Evolutionary conservation across 73 alveolate genomes (phyloP), one percentile per base, ranked within the genome.

Genomic region (Tetrahymena borealis): DNA sequence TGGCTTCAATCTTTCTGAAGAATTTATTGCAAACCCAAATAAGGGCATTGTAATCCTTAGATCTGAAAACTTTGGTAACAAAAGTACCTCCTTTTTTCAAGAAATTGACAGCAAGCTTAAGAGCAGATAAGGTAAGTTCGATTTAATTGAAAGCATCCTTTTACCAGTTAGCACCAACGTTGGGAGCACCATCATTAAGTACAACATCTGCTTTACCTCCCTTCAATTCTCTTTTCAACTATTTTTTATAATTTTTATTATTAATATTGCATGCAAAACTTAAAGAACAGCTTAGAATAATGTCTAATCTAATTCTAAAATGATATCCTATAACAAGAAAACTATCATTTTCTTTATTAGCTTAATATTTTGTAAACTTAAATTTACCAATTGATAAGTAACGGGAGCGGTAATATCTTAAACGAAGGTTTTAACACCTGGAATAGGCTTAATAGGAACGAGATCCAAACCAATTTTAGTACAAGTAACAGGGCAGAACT

Each of bases 161-260:
- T 33, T 94, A 96, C 99, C 99, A 97, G 91, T 97, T 97, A 3
- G 99, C 99, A 90, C 99, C 99, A 37, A 99, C 99, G 94, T 99
- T 99, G 39, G 99, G 99, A 41, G 99, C 99, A 31, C 99, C 99
- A 95, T 99, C 99, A 92, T 99, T 99, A 38, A 99, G 95, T 31
- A 99, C 99, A 32, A 99, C 99, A 97, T 99, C 99, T 8, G 99
- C 99, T 95, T 97, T 94, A 94, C 96, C 96, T 93, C 98, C 99
- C 93, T 98, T 97, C 41, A 99, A 94, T 94, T 97, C 99, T 42
- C 94, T 94, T 91, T 96, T 96, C 38, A 97, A 96, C 95, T 60
- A 60, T 24, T 60, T 60, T 24, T 8, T 15, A 60, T 1, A 60
- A n/a, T n/a, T n/a, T n/a, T n/a, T n/a, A n/a, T n/a, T n/a, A n/a